These are phyloP conservation scores for Xylaria nigripes DNA, from an alignment of 495 filamentous ascomycete species.

Conservation along the genomic window DNA sequence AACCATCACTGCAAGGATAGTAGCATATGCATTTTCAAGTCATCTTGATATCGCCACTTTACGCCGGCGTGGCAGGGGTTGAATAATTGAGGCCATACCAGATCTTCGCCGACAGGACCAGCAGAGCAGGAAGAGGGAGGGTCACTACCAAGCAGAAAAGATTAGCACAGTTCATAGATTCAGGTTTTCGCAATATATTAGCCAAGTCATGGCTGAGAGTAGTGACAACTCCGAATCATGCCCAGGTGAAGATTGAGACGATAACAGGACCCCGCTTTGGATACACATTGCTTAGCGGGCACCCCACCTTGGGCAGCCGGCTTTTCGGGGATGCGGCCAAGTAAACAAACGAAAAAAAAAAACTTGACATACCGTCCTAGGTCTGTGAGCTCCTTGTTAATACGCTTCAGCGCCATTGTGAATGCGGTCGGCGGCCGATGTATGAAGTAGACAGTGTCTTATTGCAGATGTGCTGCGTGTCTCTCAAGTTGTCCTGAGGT, in stretches of 20 bases:
- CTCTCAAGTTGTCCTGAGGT: conserved; percentile 5
- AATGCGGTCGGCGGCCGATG: conserved; percentile 15
- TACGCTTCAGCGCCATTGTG: conserved; percentile 96
- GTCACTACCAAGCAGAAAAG: conserved; percentile 52
- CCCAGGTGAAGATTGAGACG: not conserved
- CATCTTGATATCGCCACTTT: not conserved
- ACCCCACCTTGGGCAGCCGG: conserved; percentile 29
- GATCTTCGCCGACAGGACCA: conserved; percentile 90
- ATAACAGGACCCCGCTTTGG: conserved; percentile 21
- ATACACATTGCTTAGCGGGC: conserved; percentile 11
- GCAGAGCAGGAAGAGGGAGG: conserved; percentile 98
- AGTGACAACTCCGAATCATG: not conserved
- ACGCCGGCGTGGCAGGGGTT: conserved; percentile 8
- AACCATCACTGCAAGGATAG: not conserved
- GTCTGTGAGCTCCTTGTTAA: conserved; percentile 99
- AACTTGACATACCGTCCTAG: conserved; percentile 77
- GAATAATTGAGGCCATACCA: conserved; percentile 57
- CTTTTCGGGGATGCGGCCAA: not conserved
- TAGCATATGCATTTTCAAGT: not conserved
- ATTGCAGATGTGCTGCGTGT: conserved; percentile 7
- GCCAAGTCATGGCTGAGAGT: not conserved
- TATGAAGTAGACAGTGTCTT: conserved; percentile 19
- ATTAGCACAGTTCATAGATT: conserved; percentile 33
- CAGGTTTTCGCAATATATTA: not conserved
- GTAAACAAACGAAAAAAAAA: conserved; percentile 13